Base-by-base conservation (phyloP, 352 stramenopile genomes). In the Globisporangium viniferum region DNA sequence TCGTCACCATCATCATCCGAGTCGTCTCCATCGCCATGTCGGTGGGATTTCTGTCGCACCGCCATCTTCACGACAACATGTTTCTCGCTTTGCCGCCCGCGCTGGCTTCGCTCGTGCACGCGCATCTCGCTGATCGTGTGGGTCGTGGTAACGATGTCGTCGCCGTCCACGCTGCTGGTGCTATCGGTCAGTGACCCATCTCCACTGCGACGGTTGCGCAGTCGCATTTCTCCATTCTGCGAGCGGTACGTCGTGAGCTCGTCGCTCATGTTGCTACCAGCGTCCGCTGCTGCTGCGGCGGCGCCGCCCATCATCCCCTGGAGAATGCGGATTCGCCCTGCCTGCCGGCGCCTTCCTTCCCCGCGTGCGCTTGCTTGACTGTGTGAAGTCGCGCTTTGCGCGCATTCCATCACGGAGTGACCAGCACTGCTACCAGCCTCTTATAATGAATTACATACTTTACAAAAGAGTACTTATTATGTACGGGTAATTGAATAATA, bases 91-190 rank as follows among this genome's bases (percentile, higher is more conserved):
- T 41, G 51, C 20, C 63, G 54, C 2, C 54, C 53, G 39, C 39
- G 63, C 12, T 51, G 31, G 36, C 27, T 68, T 36, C 53, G 44
- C 36, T 68, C 60, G 10, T 6, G 59, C 59, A 65, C 59, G 53
- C 46, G 63, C 54, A 61, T 68, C 36, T 68, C 63, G 54, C 54
- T 68, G 53, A 62, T 68, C 29, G 41, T 68, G 54, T 58, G 63
- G 7, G 39, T 68, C 27, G 63, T 62, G 18, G 63, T 62, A 18
- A 68, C 63, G 20, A 63, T 33, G 39, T 68, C 53, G 29, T 54
- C 53, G 29, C 63, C 27, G 33, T 62, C n/a, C 20, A 31, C 33
- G 33, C 56, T 62, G n/a, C 39, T 31, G 7, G 33, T 29, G 33
- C n/a, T 62, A 5, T 20, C 56, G 7, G 18, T 20, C 15, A 62